Evolutionary conservation across 192 early-diverging fungal genomes (phyloP).

Genomic region (Funneliformis geosporum): DNA sequence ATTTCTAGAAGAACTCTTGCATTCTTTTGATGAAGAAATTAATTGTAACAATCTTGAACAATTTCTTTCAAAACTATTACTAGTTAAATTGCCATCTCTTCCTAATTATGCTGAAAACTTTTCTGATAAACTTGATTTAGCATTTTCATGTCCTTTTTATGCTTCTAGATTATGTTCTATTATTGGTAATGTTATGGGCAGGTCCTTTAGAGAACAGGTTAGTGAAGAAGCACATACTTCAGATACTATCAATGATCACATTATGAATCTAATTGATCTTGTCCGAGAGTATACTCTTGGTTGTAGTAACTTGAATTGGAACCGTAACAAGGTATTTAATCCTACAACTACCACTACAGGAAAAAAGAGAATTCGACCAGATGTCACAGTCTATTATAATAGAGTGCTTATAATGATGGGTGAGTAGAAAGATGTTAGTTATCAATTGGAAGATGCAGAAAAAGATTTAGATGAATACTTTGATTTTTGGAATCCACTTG

Average conservation of each 20-base stretch:
- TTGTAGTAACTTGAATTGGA: neutral
- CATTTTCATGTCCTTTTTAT: neutral
- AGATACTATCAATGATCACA: no score
- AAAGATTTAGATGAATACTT: neutral
- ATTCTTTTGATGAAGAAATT: slow-evolving; percentile 1
- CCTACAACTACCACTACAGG: neutral
- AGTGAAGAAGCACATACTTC: no score
- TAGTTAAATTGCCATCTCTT: neutral
- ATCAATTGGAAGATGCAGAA: neutral
- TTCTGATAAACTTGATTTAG: neutral
- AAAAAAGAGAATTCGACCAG: neutral
- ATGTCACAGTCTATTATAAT: neutral
- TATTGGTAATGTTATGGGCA: no score
- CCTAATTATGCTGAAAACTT: neutral
- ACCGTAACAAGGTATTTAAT: neutral
- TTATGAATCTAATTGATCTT: no score
- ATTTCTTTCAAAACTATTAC: neutral
- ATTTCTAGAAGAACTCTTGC: neutral
- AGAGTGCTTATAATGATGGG: slow-evolving; percentile 10
- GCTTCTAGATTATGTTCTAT: no score
- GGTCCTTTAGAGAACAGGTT: no score
- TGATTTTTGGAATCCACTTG: neutral
- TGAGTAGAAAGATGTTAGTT: neutral
- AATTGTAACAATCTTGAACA: neutral
- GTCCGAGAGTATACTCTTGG: neutral